Evolutionary conservation across 148 eudicot species (phyloP).

Genomic region (Nepenthes gracilis): DNA sequence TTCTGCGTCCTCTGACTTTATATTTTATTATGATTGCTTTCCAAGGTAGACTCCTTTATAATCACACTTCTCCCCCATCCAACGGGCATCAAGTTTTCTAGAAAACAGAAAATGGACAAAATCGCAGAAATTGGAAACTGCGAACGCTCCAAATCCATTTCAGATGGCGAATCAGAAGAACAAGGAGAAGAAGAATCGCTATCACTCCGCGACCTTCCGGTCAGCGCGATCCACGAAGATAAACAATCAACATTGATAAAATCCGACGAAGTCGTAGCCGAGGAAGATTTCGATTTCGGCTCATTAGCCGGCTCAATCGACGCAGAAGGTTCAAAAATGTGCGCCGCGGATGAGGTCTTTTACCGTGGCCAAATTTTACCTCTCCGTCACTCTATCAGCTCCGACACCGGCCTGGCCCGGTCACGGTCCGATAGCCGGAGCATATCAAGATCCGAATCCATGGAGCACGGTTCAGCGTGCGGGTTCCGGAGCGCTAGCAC

Average conservation of each 20-base stretch:
- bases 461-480: slow-evolving; percentile 28
- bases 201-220: slow-evolving; percentile 63
- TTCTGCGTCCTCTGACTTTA: background rate
- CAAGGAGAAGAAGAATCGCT: slow-evolving; percentile 41
- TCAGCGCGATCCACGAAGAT: background rate
- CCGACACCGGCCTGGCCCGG: slow-evolving; percentile 15
- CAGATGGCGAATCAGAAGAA: background rate
- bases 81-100: background rate
- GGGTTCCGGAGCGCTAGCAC: slow-evolving; percentile 24
- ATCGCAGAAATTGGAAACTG: too few species aligned
- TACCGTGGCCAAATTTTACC: slow-evolving; percentile 71
- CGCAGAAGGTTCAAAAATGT: slow-evolving; percentile 45
- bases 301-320: slow-evolving; percentile 16
- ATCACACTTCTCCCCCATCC: slow-evolving; percentile 5
- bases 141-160: background rate
- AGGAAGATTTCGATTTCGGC: slow-evolving; percentile 59
- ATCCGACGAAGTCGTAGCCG: slow-evolving; percentile 6
- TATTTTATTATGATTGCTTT: slow-evolving; percentile 6
- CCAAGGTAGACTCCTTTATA: background rate
- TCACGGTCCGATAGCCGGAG: slow-evolving; percentile 9
- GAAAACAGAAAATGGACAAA: background rate
- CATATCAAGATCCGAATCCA: slow-evolving; percentile 46
- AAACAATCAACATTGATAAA: slow-evolving; percentile 1
- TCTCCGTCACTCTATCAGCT: slow-evolving; percentile 60
- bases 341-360: slow-evolving; percentile 75